Evolutionary conservation across 2,329 filamentous ascomycete genomes (phyloP).

Genomic region (Scleromitrula shiraiana): DNA sequence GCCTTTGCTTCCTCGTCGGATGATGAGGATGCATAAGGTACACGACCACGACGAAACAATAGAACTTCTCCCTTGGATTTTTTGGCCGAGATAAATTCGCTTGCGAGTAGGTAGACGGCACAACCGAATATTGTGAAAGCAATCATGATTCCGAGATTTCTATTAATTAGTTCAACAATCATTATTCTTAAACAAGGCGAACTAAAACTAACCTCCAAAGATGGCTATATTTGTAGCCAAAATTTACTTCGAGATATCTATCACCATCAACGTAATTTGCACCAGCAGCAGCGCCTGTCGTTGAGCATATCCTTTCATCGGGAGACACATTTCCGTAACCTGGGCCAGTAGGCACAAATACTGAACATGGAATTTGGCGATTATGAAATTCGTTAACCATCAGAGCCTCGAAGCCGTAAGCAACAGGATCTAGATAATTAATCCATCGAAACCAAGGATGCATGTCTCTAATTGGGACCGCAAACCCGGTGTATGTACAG

Average conservation of each 20-base stretch:
- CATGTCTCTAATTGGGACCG: conserved; percentile 47
- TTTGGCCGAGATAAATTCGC: conserved; percentile 56
- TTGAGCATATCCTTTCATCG: conserved; percentile 41
- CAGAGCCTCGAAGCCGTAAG: conserved; percentile 60
- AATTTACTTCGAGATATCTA: conserved; percentile 46
- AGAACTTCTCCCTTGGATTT: conserved; percentile 74
- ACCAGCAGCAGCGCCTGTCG: conserved; percentile 50
- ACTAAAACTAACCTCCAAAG: conserved; percentile 47
- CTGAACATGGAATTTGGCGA: conserved; percentile 19
- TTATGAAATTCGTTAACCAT: conserved; percentile 72
- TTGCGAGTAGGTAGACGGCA: conserved; percentile 53
- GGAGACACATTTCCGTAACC: conserved; percentile 15
- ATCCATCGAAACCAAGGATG: conserved; percentile 49
- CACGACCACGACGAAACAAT: conserved; percentile 62
- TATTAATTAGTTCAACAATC: conserved; percentile 20
- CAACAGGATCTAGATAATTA: conserved; percentile 64
- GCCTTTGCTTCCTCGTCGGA: conserved; percentile 19
- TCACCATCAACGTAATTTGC: conserved; percentile 47
- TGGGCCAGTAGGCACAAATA: conserved; percentile 21
- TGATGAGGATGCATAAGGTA: conserved; percentile 23
- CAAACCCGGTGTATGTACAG: conserved; percentile 36
- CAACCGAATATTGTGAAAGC: conserved; percentile 56
- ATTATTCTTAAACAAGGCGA: not conserved
- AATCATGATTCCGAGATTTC: conserved; percentile 61
- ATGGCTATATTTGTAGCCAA: conserved; percentile 49